Evolutionary conservation across 257 asterid genomes (phyloP).

Genomic region (Capsicum pubescens): DNA sequence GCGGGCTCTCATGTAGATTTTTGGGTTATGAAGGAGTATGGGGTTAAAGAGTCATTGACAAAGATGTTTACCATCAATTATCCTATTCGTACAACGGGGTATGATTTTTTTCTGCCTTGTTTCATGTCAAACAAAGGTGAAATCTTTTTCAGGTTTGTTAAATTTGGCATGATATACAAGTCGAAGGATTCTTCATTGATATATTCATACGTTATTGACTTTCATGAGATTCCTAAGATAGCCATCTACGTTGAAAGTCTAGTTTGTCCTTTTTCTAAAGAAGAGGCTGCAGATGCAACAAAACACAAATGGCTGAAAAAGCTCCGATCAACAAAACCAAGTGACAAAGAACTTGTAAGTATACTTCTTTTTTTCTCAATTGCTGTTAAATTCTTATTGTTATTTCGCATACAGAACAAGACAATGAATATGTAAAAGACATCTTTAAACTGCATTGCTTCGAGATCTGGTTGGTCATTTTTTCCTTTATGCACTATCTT

Average conservation of each 20-base stretch:
- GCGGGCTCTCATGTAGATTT: conserved; percentile 32
- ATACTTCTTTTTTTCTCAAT: not conserved
- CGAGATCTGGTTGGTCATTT: not conserved
- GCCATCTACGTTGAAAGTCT: conserved; percentile 49
- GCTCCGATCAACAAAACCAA: not conserved
- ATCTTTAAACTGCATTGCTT: not conserved
- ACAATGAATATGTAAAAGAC: not conserved
- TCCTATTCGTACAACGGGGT: conserved; percentile 28
- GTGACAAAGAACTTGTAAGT: not conserved
- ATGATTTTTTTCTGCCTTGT: conserved; percentile 32
- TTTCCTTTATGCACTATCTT: conserved; percentile 15
- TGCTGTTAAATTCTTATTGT: not conserved
- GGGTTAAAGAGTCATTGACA: conserved; percentile 46
- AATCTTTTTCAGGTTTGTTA: conserved; percentile 42
- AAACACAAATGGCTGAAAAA: conserved; percentile 27
- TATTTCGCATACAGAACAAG: not conserved
- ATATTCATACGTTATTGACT: conserved; percentile 36
- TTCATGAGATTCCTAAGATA: conserved; percentile 3
- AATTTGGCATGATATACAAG: conserved; percentile 40
- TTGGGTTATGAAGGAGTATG: conserved; percentile 58
- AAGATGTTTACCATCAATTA: conserved; percentile 48
- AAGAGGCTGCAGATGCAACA: not conserved
- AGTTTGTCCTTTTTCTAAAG: conserved; percentile 32
- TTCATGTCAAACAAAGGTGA: conserved; percentile 39
- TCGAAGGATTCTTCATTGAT: conserved; percentile 37